Conservation (phyloP, 176 grass and related monocot genomes). For the Oryza brachyantha region DNA sequence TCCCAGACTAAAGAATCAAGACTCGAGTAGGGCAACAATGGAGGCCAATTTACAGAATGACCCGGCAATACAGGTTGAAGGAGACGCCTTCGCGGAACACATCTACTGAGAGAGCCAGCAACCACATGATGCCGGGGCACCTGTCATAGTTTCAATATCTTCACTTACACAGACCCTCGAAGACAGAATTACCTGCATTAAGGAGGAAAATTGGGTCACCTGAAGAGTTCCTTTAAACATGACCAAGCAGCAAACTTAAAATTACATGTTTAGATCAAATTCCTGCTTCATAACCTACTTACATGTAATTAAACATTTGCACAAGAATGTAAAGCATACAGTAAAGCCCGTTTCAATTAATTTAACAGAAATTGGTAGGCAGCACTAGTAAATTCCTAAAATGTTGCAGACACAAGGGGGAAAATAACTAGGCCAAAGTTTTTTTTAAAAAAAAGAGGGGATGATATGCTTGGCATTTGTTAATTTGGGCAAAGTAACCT, state of each 20-base stretch:
- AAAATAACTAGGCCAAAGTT: background rate
- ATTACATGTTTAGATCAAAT: background rate
- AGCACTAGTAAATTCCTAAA: background rate
- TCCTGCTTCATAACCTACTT: background rate
- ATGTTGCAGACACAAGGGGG: background rate
- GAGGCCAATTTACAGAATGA: slow-evolving; percentile 67
- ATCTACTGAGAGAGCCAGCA: slow-evolving; percentile 63
- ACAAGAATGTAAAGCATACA: background rate
- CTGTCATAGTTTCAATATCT: background rate
- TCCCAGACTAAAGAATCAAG: slow-evolving; percentile 15
- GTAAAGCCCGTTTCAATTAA: background rate
- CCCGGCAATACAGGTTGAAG: slow-evolving; percentile 83
- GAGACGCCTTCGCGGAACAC: slow-evolving; percentile 59
- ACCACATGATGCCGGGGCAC: slow-evolving; percentile 51
- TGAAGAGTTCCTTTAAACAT: background rate
- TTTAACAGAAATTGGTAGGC: background rate
- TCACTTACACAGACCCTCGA: background rate
- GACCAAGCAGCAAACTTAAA: background rate
- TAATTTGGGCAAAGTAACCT: background rate
- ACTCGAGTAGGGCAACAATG: background rate
- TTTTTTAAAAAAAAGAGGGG: background rate
- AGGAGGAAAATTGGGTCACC: background rate
- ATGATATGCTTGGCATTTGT: background rate
- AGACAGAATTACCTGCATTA: slow-evolving; percentile 13
- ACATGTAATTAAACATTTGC: background rate